phyloP scores from a whole-genome alignment of 441 rosid species.

The Sinapis alba region DNA sequence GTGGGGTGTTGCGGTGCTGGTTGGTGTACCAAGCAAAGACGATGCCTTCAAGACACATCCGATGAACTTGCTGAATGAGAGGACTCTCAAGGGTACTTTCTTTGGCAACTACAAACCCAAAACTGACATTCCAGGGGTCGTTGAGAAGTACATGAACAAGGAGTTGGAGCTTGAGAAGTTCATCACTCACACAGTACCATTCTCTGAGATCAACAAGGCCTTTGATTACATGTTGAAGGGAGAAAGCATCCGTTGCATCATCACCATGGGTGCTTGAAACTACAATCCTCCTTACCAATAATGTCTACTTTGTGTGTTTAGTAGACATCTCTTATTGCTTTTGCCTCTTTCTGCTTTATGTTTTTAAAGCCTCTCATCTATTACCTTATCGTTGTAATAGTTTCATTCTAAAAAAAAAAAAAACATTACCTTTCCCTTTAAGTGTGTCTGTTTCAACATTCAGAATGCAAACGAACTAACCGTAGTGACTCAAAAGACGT shows the following conservation, averaged over 20 bases:
- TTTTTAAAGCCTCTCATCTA: background rate
- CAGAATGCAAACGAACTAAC: conserved; percentile 68
- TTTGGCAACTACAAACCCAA: conserved; percentile 90
- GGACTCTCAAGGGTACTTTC: conserved; percentile 90
- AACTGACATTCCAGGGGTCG: conserved; percentile 75
- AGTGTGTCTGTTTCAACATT: conserved; percentile 25
- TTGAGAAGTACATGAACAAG: conserved; percentile 80
- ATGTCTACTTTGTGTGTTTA: conserved; percentile 16
- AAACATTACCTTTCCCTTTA: background rate
- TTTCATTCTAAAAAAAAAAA: background rate
- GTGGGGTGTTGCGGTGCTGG: conserved; percentile 97
- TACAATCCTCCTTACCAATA: background rate
- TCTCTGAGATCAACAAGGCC: conserved; percentile 82
- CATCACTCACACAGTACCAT: conserved; percentile 64
- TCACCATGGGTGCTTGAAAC: conserved; percentile 55
- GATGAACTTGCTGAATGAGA: conserved; percentile 64
- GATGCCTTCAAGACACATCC: conserved; percentile 83
- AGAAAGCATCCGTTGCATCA: conserved; percentile 71
- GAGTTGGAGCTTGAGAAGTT: conserved; percentile 82
- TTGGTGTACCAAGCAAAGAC: conserved; percentile 84
- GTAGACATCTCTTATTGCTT: conserved; percentile 1
- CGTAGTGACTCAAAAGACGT: conserved; percentile 63
- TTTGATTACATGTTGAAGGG: conserved; percentile 73
- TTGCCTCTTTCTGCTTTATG: background rate
- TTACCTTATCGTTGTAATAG: conserved; percentile 19